These are phyloP conservation scores for Carex sylvatica DNA, from an alignment of 202 grass and related monocot genomes.

Conservation along the genomic window DNA sequence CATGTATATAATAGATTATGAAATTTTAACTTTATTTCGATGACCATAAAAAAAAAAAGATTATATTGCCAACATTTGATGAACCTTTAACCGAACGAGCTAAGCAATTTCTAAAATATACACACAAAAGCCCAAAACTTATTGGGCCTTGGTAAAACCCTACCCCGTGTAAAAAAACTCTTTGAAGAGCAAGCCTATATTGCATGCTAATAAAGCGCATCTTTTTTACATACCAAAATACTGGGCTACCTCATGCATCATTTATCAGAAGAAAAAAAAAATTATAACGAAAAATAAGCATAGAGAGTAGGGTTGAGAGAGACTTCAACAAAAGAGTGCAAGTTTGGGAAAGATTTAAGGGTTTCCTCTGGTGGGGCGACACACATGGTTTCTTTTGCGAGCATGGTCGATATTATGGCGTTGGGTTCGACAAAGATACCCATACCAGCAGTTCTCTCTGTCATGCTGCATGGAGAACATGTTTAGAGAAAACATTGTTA, in stretches of 20 bases:
- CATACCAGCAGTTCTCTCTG: slow-evolving; percentile 88
- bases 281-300: slow-evolving; percentile 9
- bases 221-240: background rate
- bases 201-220: background rate
- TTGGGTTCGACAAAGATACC: slow-evolving; percentile 77
- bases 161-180: background rate
- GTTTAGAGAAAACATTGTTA: background rate
- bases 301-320: background rate
- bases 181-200: background rate
- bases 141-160: background rate
- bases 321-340: background rate
- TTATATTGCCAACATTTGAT: too few species aligned
- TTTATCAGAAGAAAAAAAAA: background rate
- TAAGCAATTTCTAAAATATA: background rate
- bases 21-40: too few species aligned
- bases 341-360: slow-evolving; percentile 10
- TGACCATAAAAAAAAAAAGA: too few species aligned
- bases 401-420: slow-evolving; percentile 68
- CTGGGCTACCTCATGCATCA: background rate
- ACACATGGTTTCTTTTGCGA: slow-evolving; percentile 83
- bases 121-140: background rate
- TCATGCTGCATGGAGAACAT: slow-evolving; percentile 34
- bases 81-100: background rate
- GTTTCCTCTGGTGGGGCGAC: slow-evolving; percentile 74
- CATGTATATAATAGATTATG: too few species aligned